phyloP scores from a whole-genome alignment of 2,329 filamentous ascomycete species.

The Fusarium newnesense region DNA sequence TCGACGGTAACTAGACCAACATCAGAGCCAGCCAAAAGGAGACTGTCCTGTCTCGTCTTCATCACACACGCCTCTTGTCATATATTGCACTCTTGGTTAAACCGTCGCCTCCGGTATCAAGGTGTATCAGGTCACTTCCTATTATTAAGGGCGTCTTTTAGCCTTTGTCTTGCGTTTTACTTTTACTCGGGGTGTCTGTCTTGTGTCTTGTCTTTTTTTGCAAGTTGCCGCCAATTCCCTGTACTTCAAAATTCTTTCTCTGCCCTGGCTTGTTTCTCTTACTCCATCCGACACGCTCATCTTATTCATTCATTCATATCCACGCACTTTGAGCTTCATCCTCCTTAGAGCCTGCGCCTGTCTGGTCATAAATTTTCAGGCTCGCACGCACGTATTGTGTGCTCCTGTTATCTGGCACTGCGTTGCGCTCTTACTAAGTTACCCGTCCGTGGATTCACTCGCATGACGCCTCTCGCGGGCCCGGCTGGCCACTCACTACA shows the following conservation, averaged over 20 bases:
- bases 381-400: constrained; percentile 15
- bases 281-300: constrained; percentile 47
- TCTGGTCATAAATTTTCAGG: constrained; percentile 12
- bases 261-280: constrained; percentile 44
- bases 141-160: constrained; percentile 9
- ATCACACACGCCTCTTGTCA: constrained; percentile 38
- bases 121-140: not conserved
- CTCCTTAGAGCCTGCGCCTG: constrained; percentile 18
- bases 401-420: constrained; percentile 26
- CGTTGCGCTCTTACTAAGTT: constrained; percentile 27
- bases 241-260: constrained; percentile 47
- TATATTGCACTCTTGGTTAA: constrained; percentile 26
- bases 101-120: constrained; percentile 5
- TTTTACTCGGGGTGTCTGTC: constrained; percentile 2
- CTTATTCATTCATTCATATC: constrained; percentile 35
- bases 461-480: constrained; percentile 43
- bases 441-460: constrained; percentile 35
- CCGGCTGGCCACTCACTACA: constrained; percentile 46
- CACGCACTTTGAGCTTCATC: constrained; percentile 36
- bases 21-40: constrained; percentile 48
- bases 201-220: constrained; percentile 28
- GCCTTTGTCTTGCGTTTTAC: constrained; percentile 25
- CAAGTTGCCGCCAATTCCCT: constrained; percentile 41
- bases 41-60: constrained; percentile 40
- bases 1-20: constrained; percentile 45